Evolutionary conservation across 2,329 filamentous ascomycete genomes (phyloP), one percentile per base, ranked within the genome.

Genomic region (Phaeophleospora eucalypticola): DNA sequence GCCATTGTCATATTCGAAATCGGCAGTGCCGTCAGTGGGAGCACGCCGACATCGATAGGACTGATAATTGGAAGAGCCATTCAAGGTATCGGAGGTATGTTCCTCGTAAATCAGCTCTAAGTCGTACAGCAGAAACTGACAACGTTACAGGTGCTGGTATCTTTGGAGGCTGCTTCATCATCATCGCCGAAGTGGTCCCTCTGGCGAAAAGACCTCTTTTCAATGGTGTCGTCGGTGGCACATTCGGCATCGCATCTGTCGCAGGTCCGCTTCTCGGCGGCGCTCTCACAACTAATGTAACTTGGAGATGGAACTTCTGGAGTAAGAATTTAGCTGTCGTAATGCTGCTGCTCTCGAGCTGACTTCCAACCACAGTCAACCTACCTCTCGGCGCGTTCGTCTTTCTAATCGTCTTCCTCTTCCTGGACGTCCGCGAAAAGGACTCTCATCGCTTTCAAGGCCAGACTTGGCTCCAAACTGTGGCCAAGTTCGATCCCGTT

Each of bases 191-290:
- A n/a, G 41, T 45, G 15, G 48, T 57, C 12, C 43, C 48, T 14
- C 59, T n/a, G 69, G 68, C 67, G 49, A 67, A 41, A 65, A 32
- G 52, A 10, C 50, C 57, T 1, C 45, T 43, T 8, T 57, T 41
- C 18, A 42, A 43, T 6, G 53, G 54, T 15, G 29, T 50, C 10
- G 24, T 74, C 7, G 69, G 71, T 7, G 63, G 61, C 1, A 69
- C 68, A 59, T 74, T 68, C 51, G 71, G 70, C 1, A 64, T 73
- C 3, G 43, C 43, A 7, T 69, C 66, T 2, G 73, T 74, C 2
- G 61, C 75, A 8, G 77, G 76, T 0, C 77, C 77, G 0, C 61
- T 80, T 1, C 58, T 80, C 0, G 76, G 77, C 2, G 77, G 77
- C 21, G 67, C 69, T 1, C 75, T 79, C 51, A 69, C 71, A 0